Conservation (phyloP, 192 early-diverging fungal species). For the Diversispora eburnea region DNA sequence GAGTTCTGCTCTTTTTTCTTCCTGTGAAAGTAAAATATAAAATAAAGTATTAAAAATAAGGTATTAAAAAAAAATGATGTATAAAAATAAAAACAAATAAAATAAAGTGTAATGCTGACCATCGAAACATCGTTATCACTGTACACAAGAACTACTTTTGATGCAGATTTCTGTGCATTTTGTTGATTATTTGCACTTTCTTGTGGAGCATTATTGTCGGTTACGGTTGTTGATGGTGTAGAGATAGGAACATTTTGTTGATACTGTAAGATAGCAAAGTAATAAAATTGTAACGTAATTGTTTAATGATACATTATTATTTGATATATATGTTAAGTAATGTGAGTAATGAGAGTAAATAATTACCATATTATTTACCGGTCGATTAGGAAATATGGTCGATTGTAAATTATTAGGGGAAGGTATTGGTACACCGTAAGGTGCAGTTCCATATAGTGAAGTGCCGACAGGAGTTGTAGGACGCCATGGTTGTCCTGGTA, state of each 20-base stretch:
- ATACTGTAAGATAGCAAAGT: neutral
- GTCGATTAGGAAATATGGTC: constrained; percentile 31
- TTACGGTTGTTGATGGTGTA: constrained; percentile 18
- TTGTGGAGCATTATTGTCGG: constrained; percentile 1
- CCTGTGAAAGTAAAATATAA: constrained; percentile 31
- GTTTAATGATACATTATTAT: too few species aligned
- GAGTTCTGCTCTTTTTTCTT: constrained; percentile 45
- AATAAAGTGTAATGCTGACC: constrained; percentile 31
- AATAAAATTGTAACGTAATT: too few species aligned
- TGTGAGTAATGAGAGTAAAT: too few species aligned
- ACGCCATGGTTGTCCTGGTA: constrained; percentile 23
- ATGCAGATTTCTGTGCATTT: constrained; percentile 6
- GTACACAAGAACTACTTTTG: constrained; percentile 44
- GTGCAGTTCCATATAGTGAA: constrained; percentile 5
- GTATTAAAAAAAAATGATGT: neutral
- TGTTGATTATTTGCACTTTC: neutral
- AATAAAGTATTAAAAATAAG: neutral
- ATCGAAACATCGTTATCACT: constrained; percentile 49
- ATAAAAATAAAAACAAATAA: neutral
- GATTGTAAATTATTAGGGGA: constrained; percentile 19
- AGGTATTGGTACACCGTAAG: constrained; percentile 12
- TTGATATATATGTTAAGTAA: too few species aligned
- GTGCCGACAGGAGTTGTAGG: constrained; percentile 12
- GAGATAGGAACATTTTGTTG: constrained; percentile 33
- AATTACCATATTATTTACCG: constrained; percentile 22